phyloP scores from a whole-genome alignment of 208 protist species.

The Trypanosoma platydactyli region DNA sequence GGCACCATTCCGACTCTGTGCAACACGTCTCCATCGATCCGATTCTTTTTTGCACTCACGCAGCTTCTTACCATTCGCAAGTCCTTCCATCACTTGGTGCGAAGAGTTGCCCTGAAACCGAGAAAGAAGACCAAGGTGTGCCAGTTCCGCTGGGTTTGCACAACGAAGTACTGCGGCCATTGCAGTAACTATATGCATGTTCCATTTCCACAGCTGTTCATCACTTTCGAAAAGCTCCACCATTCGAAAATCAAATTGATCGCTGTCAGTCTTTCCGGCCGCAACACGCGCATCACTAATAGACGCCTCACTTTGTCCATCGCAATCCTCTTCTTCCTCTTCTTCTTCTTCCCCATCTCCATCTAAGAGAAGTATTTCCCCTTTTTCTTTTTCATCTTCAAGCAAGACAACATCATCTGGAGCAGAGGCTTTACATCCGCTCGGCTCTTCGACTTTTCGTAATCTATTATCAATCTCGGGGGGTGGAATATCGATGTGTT shows the following conservation, averaged over 20 bases:
- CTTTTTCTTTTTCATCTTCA: slow-evolving; percentile 19
- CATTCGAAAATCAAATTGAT: slow-evolving; percentile 56
- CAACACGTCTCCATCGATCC: slow-evolving; percentile 74
- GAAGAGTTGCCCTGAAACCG: slow-evolving; percentile 36
- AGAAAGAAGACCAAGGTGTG: slow-evolving; percentile 46
- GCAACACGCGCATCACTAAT: slow-evolving; percentile 3
- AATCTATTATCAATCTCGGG: not conserved
- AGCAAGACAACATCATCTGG: not conserved
- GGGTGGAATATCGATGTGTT: slow-evolving; percentile 15
- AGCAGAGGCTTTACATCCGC: no score
- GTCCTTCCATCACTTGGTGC: slow-evolving; percentile 34
- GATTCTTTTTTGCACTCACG: slow-evolving; percentile 69
- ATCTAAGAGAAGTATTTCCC: slow-evolving; percentile 3
- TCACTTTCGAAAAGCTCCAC: slow-evolving; percentile 71
- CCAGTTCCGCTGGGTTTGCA: slow-evolving; percentile 56
- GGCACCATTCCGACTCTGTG: slow-evolving; percentile 70
- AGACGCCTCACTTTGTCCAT: not conserved
- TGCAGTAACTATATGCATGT: slow-evolving; percentile 53
- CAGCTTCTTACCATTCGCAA: slow-evolving; percentile 47
- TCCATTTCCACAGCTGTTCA: slow-evolving; percentile 85
- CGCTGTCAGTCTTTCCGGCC: slow-evolving; percentile 7
- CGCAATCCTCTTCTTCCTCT: slow-evolving; percentile 27
- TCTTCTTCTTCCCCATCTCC: slow-evolving; percentile 22
- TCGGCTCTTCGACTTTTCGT: not conserved
- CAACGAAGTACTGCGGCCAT: slow-evolving; percentile 64